Percentiles rank a stretch among this genome's conserved stretches.
Conservation (phyloP, 352 stramenopile species). For the Phytopythium montanum region DNA sequence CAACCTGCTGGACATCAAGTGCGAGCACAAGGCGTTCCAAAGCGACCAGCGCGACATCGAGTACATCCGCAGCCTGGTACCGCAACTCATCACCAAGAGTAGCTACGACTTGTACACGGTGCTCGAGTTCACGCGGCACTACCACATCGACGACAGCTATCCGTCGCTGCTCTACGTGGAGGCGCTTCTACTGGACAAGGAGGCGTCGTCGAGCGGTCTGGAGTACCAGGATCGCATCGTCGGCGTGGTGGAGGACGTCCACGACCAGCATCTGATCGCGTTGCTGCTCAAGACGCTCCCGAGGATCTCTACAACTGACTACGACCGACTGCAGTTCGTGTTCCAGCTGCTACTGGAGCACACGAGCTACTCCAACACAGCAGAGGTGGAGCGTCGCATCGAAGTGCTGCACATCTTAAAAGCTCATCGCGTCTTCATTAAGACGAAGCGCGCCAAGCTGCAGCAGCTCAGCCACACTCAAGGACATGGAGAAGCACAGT, state of each 20-base stretch:
- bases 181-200: conserved; percentile 41
- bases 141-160: conserved; percentile 80
- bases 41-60: conserved; percentile 60
- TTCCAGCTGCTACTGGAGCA: conserved; percentile 66
- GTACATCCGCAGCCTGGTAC: conserved; percentile 66
- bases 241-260: conserved; percentile 75
- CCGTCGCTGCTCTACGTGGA: conserved; percentile 70
- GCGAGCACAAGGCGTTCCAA: conserved; percentile 74
- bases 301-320: conserved; percentile 51
- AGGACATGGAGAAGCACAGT: background rate
- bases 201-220: conserved; percentile 13
- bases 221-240: conserved; percentile 80
- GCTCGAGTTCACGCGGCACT: conserved; percentile 77
- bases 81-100: conserved; percentile 53
- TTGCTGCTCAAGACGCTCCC: conserved; percentile 56
- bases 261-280: conserved; percentile 56
- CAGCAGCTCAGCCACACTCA: background rate
- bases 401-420: conserved; percentile 59
- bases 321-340: conserved; percentile 69
- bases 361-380: conserved; percentile 43
- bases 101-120: conserved; percentile 81
- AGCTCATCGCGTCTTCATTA: conserved; percentile 17
- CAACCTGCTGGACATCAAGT: conserved; percentile 70
- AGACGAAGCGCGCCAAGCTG: background rate
- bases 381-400: conserved; percentile 60